Percentiles rank a stretch among this genome's conserved stretches.
phyloP scores from a whole-genome alignment of 495 filamentous ascomycete species.

The Margaritispora aquatica region DNA sequence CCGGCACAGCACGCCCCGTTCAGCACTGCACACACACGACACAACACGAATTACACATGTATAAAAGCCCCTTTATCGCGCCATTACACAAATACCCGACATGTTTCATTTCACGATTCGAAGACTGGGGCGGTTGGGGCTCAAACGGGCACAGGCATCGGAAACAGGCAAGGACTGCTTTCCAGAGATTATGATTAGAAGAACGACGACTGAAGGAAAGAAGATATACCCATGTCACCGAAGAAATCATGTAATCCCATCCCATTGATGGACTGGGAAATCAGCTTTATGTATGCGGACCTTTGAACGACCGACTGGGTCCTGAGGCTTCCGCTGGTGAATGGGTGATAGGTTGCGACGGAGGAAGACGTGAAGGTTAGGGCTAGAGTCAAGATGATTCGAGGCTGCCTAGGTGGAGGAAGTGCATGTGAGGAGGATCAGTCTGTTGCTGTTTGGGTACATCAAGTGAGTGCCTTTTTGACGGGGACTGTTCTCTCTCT shows the following conservation, averaged over 20 bases:
- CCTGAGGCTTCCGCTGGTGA: background rate
- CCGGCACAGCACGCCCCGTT: slow-evolving; percentile 4
- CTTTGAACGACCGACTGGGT: slow-evolving; percentile 12
- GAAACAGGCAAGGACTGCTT: background rate
- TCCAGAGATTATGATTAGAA: slow-evolving; percentile 1
- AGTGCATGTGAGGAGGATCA: background rate
- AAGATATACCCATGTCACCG: slow-evolving; percentile 1
- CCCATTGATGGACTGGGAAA: background rate
- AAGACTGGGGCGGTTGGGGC: background rate
- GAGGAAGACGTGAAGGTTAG: background rate
- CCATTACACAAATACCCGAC: slow-evolving; percentile 20
- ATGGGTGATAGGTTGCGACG: too few species aligned
- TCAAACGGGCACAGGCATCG: background rate
- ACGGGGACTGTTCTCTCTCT: background rate
- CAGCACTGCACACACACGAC: slow-evolving; percentile 17
- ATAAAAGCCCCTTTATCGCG: slow-evolving; percentile 12
- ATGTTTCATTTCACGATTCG: slow-evolving; percentile 20
- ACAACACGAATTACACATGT: slow-evolving; percentile 18
- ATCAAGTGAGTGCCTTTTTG: slow-evolving; percentile 6
- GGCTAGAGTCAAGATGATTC: background rate
- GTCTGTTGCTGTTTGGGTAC: background rate
- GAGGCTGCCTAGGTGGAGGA: slow-evolving; percentile 5
- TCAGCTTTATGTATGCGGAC: slow-evolving; percentile 7
- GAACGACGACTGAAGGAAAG: background rate
- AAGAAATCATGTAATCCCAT: slow-evolving; percentile 9